Evolutionary conservation across 345 rosid genomes (phyloP).

Genomic region (Dipteronia dyeriana): DNA sequence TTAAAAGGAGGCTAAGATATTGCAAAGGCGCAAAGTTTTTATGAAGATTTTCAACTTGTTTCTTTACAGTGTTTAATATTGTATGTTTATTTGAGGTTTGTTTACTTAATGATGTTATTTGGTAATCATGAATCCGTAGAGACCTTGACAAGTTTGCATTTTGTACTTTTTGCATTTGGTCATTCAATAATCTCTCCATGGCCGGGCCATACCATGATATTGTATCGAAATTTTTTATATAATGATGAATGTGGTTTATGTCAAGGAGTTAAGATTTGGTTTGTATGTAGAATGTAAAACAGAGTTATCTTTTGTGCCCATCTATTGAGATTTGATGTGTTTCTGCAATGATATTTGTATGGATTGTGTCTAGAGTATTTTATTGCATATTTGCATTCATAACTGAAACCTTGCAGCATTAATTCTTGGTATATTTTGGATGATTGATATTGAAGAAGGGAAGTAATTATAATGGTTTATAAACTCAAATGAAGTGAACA

Average conservation of each 20-base stretch:
- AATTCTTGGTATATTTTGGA: not conserved
- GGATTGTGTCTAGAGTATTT: not conserved
- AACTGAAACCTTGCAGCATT: not conserved
- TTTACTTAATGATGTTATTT: too few relatives aligned
- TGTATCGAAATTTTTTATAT: too few relatives aligned
- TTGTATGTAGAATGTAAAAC: not conserved
- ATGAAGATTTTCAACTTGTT: not conserved
- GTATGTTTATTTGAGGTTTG: not conserved
- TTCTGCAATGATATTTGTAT: not conserved
- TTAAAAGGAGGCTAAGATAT: not conserved
- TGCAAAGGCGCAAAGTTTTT: not conserved
- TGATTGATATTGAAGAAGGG: not conserved
- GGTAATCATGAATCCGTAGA: not conserved
- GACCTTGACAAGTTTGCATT: not conserved
- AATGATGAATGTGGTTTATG: not conserved
- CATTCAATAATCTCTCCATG: too few relatives aligned
- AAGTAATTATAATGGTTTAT: too few relatives aligned
- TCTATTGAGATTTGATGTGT: too few relatives aligned
- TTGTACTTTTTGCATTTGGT: not conserved
- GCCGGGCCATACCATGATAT: too few relatives aligned
- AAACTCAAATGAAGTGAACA: too few relatives aligned
- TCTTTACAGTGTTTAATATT: not conserved
- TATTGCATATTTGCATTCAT: not conserved
- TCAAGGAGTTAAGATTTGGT: not conserved
- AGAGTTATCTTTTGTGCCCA: not conserved